Evolutionary conservation across 768 basidiomycete species (phyloP).

Genomic region (Polyporus arcularius): DNA sequence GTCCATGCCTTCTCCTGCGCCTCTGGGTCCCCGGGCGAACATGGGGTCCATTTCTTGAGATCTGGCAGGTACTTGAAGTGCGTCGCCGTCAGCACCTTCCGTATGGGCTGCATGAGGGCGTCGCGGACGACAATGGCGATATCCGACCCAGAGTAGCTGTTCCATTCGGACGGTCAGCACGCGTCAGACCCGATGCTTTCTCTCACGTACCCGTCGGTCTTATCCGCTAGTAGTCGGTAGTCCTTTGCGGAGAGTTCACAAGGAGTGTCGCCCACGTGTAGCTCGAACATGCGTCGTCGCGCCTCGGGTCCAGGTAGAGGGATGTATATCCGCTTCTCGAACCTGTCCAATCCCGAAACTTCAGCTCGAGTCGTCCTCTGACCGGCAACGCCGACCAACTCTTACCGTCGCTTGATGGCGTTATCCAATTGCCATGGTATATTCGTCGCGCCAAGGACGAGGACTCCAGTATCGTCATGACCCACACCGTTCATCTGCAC

Average conservation of each 20-base stretch:
- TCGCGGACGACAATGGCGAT: constrained; percentile 94
- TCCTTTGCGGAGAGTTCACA: constrained; percentile 79
- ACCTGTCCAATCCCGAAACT: constrained; percentile 44
- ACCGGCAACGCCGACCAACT: background rate
- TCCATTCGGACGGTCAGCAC: too few species aligned
- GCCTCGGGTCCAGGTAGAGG: constrained; percentile 94
- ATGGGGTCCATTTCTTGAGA: constrained; percentile 82
- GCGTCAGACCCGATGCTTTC: too few species aligned
- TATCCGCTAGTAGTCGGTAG: constrained; percentile 77
- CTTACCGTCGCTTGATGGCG: constrained; percentile 92
- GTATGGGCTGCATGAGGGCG: constrained; percentile 97
- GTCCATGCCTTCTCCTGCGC: constrained; percentile 91
- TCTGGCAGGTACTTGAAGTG: constrained; percentile 76
- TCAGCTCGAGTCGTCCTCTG: background rate
- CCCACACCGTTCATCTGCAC: constrained; percentile 99
- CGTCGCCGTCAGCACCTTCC: constrained; percentile 93
- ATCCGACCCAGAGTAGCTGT: constrained; percentile 89
- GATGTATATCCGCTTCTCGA: constrained; percentile 98
- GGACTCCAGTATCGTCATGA: constrained; percentile 93
- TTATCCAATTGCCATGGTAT: constrained; percentile 98
- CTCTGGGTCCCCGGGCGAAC: constrained; percentile 88
- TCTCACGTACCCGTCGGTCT: constrained; percentile 73
- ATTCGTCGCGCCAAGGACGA: constrained; percentile 96
- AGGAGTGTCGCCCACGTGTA: constrained; percentile 92
- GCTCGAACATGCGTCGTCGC: constrained; percentile 92